phyloP scores from a whole-genome alignment of 768 basidiomycete genomes.

The Psilocybe sp. region DNA sequence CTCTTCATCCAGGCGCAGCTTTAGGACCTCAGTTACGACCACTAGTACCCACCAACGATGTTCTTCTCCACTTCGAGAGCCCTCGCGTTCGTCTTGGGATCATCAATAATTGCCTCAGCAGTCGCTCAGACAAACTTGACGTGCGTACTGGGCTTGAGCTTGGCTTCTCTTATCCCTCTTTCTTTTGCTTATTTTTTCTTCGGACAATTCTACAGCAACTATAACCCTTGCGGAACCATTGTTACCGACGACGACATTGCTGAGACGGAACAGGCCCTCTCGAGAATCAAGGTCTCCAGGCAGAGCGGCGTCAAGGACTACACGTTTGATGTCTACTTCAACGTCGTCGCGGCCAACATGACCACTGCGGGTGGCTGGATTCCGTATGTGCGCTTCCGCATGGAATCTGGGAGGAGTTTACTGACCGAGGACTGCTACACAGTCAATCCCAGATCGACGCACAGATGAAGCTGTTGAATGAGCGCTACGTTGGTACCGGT shows the following conservation, averaged over 20 bases:
- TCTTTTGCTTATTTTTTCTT: too few relatives aligned
- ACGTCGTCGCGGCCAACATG: conserved; percentile 27
- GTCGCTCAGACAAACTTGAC: not conserved
- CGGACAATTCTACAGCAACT: not conserved
- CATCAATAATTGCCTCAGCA: not conserved
- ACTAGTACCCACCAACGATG: not conserved
- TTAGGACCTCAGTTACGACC: not conserved
- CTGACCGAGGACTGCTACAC: not conserved
- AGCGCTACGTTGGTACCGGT: conserved; percentile 31
- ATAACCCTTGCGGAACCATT: conserved; percentile 17
- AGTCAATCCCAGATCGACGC: conserved; percentile 32
- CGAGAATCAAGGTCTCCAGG: conserved; percentile 6
- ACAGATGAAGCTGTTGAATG: conserved; percentile 41
- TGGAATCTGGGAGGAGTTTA: not conserved
- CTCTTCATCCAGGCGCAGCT: too few relatives aligned
- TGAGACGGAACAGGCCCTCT: conserved; percentile 10
- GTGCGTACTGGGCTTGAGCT: too few relatives aligned
- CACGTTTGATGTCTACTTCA: conserved; percentile 29
- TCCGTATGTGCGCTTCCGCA: conserved; percentile 27
- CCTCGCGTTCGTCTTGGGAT: conserved; percentile 1
- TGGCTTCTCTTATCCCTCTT: not conserved
- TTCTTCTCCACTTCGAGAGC: not conserved
- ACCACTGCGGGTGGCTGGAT: conserved; percentile 34
- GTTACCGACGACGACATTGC: conserved; percentile 17
- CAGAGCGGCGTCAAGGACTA: conserved; percentile 12